A percentile compares a stretch with the other conserved stretches of the same genome.
Evolutionary conservation across 352 stramenopile species (phyloP).

Genomic region (Globisporangium okanoganense): DNA sequence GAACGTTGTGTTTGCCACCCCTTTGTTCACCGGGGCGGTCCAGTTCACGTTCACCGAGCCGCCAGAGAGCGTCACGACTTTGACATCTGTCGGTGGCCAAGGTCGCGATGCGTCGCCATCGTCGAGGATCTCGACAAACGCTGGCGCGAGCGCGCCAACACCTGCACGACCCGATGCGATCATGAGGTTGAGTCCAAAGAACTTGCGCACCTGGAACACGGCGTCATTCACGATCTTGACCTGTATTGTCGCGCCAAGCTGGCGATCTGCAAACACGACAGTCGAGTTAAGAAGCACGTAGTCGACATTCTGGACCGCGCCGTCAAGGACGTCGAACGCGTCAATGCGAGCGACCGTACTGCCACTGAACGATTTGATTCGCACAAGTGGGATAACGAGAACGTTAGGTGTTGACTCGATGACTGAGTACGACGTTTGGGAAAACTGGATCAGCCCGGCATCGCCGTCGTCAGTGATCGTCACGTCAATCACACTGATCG

Average conservation of each 20-base stretch:
- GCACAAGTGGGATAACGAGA: constrained; percentile 22
- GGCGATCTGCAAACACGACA: constrained; percentile 22
- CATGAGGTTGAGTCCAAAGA: constrained; percentile 27
- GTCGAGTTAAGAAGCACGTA: constrained; percentile 20
- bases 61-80: constrained; percentile 18
- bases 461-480: constrained; percentile 52
- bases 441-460: constrained; percentile 35
- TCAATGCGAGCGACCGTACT: constrained; percentile 17
- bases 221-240: constrained; percentile 43
- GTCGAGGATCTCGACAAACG: constrained; percentile 40
- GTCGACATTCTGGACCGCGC: constrained; percentile 24
- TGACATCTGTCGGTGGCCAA: constrained; percentile 17
- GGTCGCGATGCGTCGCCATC: constrained; percentile 49
- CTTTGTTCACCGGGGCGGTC: constrained; percentile 26
- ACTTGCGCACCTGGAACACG: constrained; percentile 39
- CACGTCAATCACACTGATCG: constrained; percentile 15
- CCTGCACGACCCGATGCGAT: constrained; percentile 21
- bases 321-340: constrained; percentile 8
- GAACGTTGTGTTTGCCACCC: constrained; percentile 22
- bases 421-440: constrained; percentile 18
- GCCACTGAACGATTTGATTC: constrained; percentile 29
- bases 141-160: constrained; percentile 14
- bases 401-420: constrained; percentile 18
- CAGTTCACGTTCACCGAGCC: constrained; percentile 30
- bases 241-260: constrained; percentile 12